phyloP scores from a whole-genome alignment of 1,139 yeast species.

The Pichia sp. region DNA sequence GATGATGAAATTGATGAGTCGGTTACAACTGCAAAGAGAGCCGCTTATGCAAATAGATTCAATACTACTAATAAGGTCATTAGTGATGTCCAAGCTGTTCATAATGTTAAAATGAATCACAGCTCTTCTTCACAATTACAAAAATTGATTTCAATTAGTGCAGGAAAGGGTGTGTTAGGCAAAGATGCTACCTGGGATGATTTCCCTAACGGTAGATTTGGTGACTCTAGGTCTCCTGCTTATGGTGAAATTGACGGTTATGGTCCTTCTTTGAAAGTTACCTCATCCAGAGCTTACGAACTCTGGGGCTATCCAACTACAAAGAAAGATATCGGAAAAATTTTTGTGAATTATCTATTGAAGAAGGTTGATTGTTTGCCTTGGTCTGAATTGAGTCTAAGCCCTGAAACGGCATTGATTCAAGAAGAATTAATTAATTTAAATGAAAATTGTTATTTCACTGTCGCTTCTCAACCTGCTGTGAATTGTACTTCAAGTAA shows the following conservation, averaged over 20 bases:
- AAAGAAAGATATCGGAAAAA: slow-evolving; percentile 54
- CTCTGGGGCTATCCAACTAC: slow-evolving; percentile 80
- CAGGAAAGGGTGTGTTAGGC: slow-evolving; percentile 80
- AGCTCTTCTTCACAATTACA: slow-evolving; percentile 38
- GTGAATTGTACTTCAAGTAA: slow-evolving; percentile 68
- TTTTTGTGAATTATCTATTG: slow-evolving; percentile 70
- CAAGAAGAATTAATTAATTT: slow-evolving; percentile 83
- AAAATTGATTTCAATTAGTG: slow-evolving; percentile 65
- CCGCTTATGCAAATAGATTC: slow-evolving; percentile 28
- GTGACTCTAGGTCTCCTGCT: slow-evolving; percentile 95
- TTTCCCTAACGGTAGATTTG: slow-evolving; percentile 95
- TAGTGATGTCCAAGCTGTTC: slow-evolving; percentile 26
- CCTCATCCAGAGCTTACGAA: slow-evolving; percentile 61
- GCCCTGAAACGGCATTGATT: slow-evolving; percentile 85
- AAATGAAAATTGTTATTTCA: slow-evolving; percentile 70
- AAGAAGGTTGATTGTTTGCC: slow-evolving; percentile 76
- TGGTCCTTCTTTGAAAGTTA: slow-evolving; percentile 81
- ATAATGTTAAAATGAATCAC: slow-evolving; percentile 14
- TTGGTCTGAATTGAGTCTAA: slow-evolving; percentile 82
- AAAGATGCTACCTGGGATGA: slow-evolving; percentile 98
- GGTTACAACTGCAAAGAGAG: slow-evolving; percentile 26
- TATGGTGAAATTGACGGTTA: slow-evolving; percentile 97
- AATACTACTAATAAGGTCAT: slow-evolving; percentile 45
- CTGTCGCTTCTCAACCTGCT: slow-evolving; percentile 95
- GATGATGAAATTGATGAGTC: slow-evolving; percentile 32